Evolutionary conservation across 257 asterid genomes (phyloP).

Genomic region (Salvia hispanica): DNA sequence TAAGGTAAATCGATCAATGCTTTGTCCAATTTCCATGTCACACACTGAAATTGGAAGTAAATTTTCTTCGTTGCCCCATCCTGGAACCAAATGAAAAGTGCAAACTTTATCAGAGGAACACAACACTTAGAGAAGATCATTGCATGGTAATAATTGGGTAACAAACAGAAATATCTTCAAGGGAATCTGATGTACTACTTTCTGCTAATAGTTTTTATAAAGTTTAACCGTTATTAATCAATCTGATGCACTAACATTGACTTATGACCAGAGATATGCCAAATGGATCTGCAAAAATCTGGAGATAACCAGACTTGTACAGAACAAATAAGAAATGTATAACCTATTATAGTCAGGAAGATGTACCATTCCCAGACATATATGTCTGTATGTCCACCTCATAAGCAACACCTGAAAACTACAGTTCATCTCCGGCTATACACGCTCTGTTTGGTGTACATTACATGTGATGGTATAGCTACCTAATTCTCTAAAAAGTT

Average conservation of each 20-base stretch:
- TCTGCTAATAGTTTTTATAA: no score
- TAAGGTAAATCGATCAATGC: constrained; percentile 61
- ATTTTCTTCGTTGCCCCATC: constrained; percentile 57
- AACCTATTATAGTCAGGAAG: not conserved
- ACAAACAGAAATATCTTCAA: not conserved
- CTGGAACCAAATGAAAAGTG: constrained; percentile 42
- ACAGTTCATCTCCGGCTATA: not conserved
- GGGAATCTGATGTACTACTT: not conserved
- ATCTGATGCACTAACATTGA: no score
- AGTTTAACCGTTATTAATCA: no score
- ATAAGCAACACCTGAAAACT: constrained; percentile 9
- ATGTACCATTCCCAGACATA: no score
- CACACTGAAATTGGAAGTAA: constrained; percentile 69
- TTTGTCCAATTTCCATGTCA: constrained; percentile 79
- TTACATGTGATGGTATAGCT: not conserved
- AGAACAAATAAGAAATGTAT: not conserved
- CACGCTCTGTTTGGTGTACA: not conserved
- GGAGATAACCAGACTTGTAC: constrained; percentile 18
- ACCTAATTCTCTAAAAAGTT: not conserved
- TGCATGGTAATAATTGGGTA: not conserved
- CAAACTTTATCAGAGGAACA: constrained; percentile 33
- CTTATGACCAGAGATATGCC: no score
- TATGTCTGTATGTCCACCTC: not conserved
- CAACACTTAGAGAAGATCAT: constrained; percentile 10
- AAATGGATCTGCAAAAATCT: not conserved